phyloP scores from a whole-genome alignment of 2,329 filamentous ascomycete species.

The Ascochyta pisi region DNA sequence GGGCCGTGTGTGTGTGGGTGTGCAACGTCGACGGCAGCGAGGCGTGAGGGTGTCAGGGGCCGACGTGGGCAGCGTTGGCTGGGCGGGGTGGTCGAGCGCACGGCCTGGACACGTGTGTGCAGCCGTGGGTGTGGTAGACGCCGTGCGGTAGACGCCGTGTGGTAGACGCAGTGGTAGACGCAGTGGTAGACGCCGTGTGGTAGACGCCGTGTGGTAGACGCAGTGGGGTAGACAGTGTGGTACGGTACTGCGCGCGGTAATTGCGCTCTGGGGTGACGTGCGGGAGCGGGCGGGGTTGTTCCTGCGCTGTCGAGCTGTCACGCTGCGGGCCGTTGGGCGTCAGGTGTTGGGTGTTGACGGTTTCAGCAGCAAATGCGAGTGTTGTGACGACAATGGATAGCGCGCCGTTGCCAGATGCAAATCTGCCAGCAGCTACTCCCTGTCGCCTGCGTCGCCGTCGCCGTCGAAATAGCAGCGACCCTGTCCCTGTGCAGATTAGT shows the following conservation, averaged over 20 bases:
- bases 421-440: slow-evolving; percentile 23
- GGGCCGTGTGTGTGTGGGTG: slow-evolving; percentile 14
- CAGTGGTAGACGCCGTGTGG: not conserved
- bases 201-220: too few species aligned
- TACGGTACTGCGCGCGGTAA: slow-evolving; percentile 10
- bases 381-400: slow-evolving; percentile 28
- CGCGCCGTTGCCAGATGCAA: slow-evolving; percentile 33
- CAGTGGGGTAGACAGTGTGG: too few species aligned
- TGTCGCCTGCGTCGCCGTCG: slow-evolving; percentile 6
- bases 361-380: slow-evolving; percentile 33
- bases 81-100: slow-evolving; percentile 25
- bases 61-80: slow-evolving; percentile 17
- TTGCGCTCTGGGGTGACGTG: slow-evolving; percentile 10
- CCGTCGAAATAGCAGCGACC: slow-evolving; percentile 13
- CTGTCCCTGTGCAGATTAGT: slow-evolving; percentile 46
- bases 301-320: slow-evolving; percentile 15
- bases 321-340: slow-evolving; percentile 16
- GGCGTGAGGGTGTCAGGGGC: slow-evolving; percentile 31
- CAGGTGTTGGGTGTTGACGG: slow-evolving; percentile 26
- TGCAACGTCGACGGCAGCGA: slow-evolving; percentile 21
- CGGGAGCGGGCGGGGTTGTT: slow-evolving; percentile 23
- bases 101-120: slow-evolving; percentile 2
- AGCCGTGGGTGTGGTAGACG: not conserved
- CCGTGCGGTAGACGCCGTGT: not conserved
- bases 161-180: too few species aligned